Base-by-base conservation (phyloP, 73 alveolate species). In the Blepharisma stoltei region DNA sequence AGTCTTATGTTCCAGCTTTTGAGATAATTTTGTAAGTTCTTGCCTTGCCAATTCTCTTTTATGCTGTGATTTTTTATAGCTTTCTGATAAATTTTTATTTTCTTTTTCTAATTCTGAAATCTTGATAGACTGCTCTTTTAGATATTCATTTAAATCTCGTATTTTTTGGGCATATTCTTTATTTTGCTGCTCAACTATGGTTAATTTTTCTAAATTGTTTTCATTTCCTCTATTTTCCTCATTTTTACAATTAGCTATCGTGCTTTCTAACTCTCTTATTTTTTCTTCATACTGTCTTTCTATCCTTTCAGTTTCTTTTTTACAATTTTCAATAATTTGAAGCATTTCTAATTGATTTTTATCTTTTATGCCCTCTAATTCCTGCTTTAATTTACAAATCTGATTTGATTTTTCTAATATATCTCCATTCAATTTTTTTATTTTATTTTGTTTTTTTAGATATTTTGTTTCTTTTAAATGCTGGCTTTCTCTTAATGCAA, bases 371-470 rank as follows among this genome's bases (percentile, higher is more conserved):
- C n/a, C 5, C 2, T 60, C 73, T 11, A 18, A 14, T 25, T 60
- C 73, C 0, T 18, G 23, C 46, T 38, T 60, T 25, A 60, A 18
- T 9, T 14, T 38, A 2, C 46, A 60, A 9, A 60, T 25, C 46
- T 60, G 38, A n/a, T 60, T n/a, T 4, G 14, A 38, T 1, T 14
- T 8, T 60, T 60, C 73, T 9, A 25, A 60, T n/a, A 14, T 60
- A 1, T 38, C 23, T 20, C 18, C 11, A n/a, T 1, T 0, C 5
- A 60, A 60, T 14, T n/a, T 60, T 25, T 60, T 38, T n/a, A 60
- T 60, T 60, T 60, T 60, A n/a, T 11, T 38, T 11, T 14, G n/a
- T 60, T 60, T 60, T 38, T 60, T 60, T 20, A 14, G 38, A 60
- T 14, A 14, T 25, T 38, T 60, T 11, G 23, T 20, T 20, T 60